Conservation (phyloP, 2,329 filamentous ascomycete genomes). For the Alternaria arborescens region DNA sequence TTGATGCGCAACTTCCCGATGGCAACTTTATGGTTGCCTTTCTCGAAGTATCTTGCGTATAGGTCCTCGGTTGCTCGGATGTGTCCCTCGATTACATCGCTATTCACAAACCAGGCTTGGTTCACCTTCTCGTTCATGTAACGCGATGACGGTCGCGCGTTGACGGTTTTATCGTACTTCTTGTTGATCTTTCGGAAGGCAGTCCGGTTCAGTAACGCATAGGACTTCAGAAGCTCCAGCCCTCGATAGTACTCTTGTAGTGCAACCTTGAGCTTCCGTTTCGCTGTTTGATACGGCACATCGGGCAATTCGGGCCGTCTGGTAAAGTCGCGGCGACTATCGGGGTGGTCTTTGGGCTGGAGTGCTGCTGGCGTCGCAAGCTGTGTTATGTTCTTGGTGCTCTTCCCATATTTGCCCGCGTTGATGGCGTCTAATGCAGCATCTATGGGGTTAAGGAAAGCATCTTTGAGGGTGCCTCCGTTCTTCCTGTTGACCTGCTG, state of each 20-base stretch:
- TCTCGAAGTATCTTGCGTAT: conserved; percentile 93
- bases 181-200: conserved; percentile 98
- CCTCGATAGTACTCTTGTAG: conserved; percentile 93
- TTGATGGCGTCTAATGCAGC: conserved; percentile 53
- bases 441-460: conserved; percentile 51
- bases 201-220: conserved; percentile 86
- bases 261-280: conserved; percentile 89
- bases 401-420: conserved; percentile 63
- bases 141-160: conserved; percentile 76
- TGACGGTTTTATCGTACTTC: conserved; percentile 93
- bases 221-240: conserved; percentile 90
- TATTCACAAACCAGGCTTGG: conserved; percentile 89
- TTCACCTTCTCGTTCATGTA: conserved; percentile 95
- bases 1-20: conserved; percentile 84
- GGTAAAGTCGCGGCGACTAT: conserved; percentile 54
- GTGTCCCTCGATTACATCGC: conserved; percentile 81
- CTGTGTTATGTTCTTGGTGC: conserved; percentile 56
- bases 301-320: conserved; percentile 55
- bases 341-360: conserved; percentile 40
- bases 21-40: conserved; percentile 90
- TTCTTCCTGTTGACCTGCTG: conserved; percentile 24
- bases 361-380: conserved; percentile 54
- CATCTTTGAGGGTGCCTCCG: conserved; percentile 22
- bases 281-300: conserved; percentile 86
- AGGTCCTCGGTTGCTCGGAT: conserved; percentile 86